Evolutionary conservation across 1,139 yeast genomes (phyloP), one percentile per base, ranked within the genome.

Genomic region (Spathaspora sp.): DNA sequence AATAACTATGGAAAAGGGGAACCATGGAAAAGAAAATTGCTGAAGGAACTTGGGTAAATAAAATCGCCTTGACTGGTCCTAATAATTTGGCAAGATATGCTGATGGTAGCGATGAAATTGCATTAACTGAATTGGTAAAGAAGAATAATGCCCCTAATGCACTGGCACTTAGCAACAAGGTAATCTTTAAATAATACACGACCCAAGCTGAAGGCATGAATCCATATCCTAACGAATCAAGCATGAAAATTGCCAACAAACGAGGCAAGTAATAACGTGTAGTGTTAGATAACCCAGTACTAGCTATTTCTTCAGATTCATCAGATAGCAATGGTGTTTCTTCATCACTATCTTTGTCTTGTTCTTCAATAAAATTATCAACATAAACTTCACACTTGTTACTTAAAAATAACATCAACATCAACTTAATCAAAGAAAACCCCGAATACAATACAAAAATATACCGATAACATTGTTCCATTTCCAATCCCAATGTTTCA

Each of bases 201-300:
- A 86, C 77, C 97, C 97, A 90, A 1, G 96, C 86, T 42, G 84
- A 74, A 1, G 96, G 84, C 89, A 89, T 86, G 62, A 89, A 85
- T 0, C 97, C 96, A 50, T 84, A 83, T 0, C 96, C 97, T 45
- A 90, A 74, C 0, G 97, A 88, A 63, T 90, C 97, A 51, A 86
- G 78, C 70, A 89, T 80, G 51, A 84, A 75, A 7, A 86, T 74
- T 37, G 73, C 61, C 29, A 80, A 58, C 11, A 80, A 62, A 40
- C 73, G 67, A 8, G 72, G 64, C 15, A 80, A 63, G 31, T 70
- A 66, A 33, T 58, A 50, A 27, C 58, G 65, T 1, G 79, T 63
- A 15, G 56, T 51, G 3, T 63, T 52, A 1, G 79, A 67, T 18
- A 77, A 9, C 64, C 65, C 43, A 11, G 23, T 15, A 24, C 25